Evolutionary conservation across 2,329 filamentous ascomycete species (phyloP).

Genomic region (Curvularia spicifera): DNA sequence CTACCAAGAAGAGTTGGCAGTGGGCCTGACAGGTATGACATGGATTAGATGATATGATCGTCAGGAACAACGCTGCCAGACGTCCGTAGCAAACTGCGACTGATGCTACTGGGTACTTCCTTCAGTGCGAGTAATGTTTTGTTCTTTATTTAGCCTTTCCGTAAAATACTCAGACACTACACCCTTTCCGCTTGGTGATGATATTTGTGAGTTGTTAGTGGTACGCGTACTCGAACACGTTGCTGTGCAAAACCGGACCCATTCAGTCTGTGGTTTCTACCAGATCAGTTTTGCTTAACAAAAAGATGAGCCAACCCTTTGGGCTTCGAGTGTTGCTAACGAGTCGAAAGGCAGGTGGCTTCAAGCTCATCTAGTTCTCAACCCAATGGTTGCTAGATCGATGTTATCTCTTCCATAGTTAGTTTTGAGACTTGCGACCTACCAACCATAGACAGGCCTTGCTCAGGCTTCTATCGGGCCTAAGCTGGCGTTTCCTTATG

Average conservation of each 20-base stretch:
- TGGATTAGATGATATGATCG: constrained; percentile 23
- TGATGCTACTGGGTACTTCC: no score
- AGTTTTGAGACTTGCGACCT: background rate
- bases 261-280: background rate
- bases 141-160: background rate
- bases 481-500: background rate
- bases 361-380: background rate
- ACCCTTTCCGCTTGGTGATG: background rate
- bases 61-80: constrained; percentile 23
- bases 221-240: background rate
- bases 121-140: background rate
- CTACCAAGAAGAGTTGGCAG: constrained; percentile 5
- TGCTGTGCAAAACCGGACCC: background rate
- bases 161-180: background rate
- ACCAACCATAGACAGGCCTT: background rate
- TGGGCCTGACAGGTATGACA: constrained; percentile 24
- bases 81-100: background rate
- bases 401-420: background rate
- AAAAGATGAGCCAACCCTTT: background rate
- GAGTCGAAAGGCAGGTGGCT: background rate
- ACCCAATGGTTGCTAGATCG: background rate
- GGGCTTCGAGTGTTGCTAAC: background rate
- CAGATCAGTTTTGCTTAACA: background rate
- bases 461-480: background rate
- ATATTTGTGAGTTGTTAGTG: background rate